These are phyloP conservation scores for Zymoseptoria crescenta DNA, from an alignment of 2,329 filamentous ascomycete species.

Conservation along the genomic window DNA sequence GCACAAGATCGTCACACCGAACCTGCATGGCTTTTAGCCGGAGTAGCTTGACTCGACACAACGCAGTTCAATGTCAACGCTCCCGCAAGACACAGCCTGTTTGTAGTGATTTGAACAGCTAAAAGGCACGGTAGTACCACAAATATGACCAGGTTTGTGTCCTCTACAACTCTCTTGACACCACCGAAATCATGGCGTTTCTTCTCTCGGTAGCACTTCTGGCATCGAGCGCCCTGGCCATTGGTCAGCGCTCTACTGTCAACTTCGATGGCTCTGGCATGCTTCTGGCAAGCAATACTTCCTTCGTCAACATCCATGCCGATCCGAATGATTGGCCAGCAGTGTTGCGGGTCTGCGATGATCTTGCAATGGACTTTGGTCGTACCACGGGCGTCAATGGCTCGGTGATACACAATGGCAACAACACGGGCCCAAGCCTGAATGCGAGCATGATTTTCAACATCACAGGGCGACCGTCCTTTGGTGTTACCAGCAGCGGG, in stretches of 20 bases:
- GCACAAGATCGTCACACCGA: not conserved
- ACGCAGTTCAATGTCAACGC: not conserved
- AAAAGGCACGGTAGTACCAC: not conserved
- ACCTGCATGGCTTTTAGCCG: not conserved
- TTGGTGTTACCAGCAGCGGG: conserved; percentile 23
- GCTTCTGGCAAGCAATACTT: conserved; percentile 18
- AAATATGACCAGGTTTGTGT: not conserved
- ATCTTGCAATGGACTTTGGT: conserved; percentile 61
- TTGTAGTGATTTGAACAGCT: not conserved
- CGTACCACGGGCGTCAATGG: conserved; percentile 61
- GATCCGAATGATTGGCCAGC: conserved; percentile 57
- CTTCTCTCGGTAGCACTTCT: not conserved
- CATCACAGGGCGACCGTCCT: conserved; percentile 33
- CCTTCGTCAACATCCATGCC: conserved; percentile 47
- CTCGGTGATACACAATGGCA: conserved; percentile 41
- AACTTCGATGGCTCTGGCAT: conserved; percentile 36
- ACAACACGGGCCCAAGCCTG: conserved; percentile 30
- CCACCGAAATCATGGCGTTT: not conserved
- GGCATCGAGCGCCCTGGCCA: conserved; percentile 21
- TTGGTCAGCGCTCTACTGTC: conserved; percentile 46
- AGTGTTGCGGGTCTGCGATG: conserved; percentile 58
- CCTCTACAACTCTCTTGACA: not conserved
- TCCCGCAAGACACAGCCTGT: not conserved
- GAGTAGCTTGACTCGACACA: not conserved
- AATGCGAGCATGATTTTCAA: conserved; percentile 38